Evolutionary conservation across 371 early-diverging fungal species (phyloP), one percentile per base, ranked within the genome.

Genomic region (Actinomortierella wolfii): DNA sequence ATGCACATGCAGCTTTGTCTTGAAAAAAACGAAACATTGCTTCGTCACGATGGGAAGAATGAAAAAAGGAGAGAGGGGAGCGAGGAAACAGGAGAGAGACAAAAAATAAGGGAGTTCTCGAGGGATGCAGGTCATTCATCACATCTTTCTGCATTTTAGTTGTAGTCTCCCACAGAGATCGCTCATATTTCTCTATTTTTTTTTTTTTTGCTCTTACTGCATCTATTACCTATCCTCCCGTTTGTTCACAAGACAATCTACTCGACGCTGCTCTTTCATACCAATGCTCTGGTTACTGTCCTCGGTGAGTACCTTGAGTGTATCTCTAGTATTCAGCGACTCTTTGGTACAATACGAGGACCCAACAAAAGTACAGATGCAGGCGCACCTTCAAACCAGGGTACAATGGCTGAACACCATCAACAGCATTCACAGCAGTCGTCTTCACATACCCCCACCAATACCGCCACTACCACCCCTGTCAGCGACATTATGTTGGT

Each of bases 231-330:
- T n/a, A n/a, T n/a, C n/a, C n/a, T 4, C 3, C 15, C 13, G 2
- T 44, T 44, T 44, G 44, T 44, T 44, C 20, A 50, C 20, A 20
- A 71, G 71, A 65, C 3, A 17, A 42, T 71, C 17, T 71, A 71
- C 43, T 43, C 65, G 46, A 61, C 61, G 2, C 40, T 71, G 7
- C 42, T 65, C 9, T 51, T 43, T 17, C 74, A 67, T 34, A 63
- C 74, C 24, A 59, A 73, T 21, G 55, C 63, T 5, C 40, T 73
- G 49, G 57, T 73, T 39, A 73, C 74, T 6, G 64, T 67, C 20
- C 51, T 73, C 9, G 74, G 74, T 1, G 74, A 73, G 54, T 67
- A 63, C 18, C 51, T 73, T 25, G 74, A 73, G 25, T 67, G 74
- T 29, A 67, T 67, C 1, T 73, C 74, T 15, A 59, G 64, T 8